Conservation (phyloP, 2,329 filamentous ascomycete genomes). For the Scedosporium apiospermum region DNA sequence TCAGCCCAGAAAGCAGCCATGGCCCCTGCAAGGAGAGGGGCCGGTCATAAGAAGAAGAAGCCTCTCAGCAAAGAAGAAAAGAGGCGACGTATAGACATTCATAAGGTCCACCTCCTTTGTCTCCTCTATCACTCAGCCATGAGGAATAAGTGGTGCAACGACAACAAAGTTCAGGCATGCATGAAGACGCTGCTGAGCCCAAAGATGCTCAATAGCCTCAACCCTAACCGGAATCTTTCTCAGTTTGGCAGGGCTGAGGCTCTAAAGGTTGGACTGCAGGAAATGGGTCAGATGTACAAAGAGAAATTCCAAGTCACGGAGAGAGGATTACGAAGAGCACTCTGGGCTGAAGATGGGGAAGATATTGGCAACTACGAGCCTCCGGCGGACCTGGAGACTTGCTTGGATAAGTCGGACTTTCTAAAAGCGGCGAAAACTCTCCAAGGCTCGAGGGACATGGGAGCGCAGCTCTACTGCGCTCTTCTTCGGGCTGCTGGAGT, state of each 20-base stretch:
- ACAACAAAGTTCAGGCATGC: slow-evolving; percentile 54
- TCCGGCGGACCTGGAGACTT: slow-evolving; percentile 55
- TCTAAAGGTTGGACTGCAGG: slow-evolving; percentile 68
- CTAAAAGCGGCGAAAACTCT: slow-evolving; percentile 56
- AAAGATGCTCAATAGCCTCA: slow-evolving; percentile 57
- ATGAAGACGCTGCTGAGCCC: slow-evolving; percentile 56
- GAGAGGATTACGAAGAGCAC: slow-evolving; percentile 56
- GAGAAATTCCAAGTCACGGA: slow-evolving; percentile 62
- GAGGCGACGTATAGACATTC: slow-evolving; percentile 58
- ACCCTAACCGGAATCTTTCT: slow-evolving; percentile 54
- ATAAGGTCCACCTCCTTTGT: slow-evolving; percentile 79
- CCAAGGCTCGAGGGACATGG: slow-evolving; percentile 78
- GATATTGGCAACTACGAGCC: slow-evolving; percentile 43
- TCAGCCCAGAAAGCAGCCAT: slow-evolving; percentile 31
- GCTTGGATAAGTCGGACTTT: slow-evolving; percentile 66
- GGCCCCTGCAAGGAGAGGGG: slow-evolving; percentile 18
- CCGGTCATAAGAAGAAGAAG: slow-evolving; percentile 27
- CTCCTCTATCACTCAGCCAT: slow-evolving; percentile 67
- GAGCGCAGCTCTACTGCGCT: slow-evolving; percentile 84
- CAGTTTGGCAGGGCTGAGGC: slow-evolving; percentile 71
- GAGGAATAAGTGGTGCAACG: slow-evolving; percentile 86
- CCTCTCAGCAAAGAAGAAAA: slow-evolving; percentile 45
- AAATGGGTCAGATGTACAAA: slow-evolving; percentile 58
- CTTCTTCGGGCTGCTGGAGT: slow-evolving; percentile 76
- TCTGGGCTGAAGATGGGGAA: slow-evolving; percentile 64